Base-by-base conservation (phyloP, 192 early-diverging fungal species). In the Glomus cerebriforme region DNA sequence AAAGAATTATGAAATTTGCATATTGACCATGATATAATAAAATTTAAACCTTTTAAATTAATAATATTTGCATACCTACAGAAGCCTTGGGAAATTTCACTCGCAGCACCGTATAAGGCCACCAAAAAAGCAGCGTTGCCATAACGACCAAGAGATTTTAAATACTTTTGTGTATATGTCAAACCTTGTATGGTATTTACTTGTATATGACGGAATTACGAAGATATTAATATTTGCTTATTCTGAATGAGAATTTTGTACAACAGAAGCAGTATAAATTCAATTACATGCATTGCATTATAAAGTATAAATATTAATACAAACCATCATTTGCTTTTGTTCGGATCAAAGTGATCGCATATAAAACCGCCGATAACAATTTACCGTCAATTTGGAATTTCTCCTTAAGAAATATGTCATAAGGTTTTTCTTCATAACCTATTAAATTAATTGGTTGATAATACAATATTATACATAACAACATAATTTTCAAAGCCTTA, bases 61-160 rank as follows among this genome's bases (percentile, higher is more conserved):
- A 39, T 45, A 45, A 22, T 2, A 35, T 24, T n/a, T 32, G 35
- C 49, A 45, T 79, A 88, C 72, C 96, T 90, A 84, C 96, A 96
- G 83, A 97, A 97, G 7, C 94, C 91, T 82, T 98, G 97, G 1
- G 93, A 86, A 17, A 97, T 85, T 83, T 98, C 96, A 58, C 94
- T 95, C 6, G 92, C 93, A 35, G 92, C 93, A 31, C 97, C 97
- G 84, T 98, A 96, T 65, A 96, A 84, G 3, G 92, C 89, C 62
- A 91, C 90, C 24, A 98, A 80, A 75, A 94, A 96, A 8, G 94
- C 91, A 69, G 92, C 93, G 35, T 87, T 88, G 31, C 96, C 95
- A 82, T 91, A 98, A 7, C 94, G 88, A 22, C 97, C 97, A 64
- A 98, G 84, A 0, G 96, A 94, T 29, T 80, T 82, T 17, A 96